These are phyloP conservation scores for Pleurotus tuber-regium DNA, from an alignment of 768 basidiomycete genomes.

Conservation along the genomic window DNA sequence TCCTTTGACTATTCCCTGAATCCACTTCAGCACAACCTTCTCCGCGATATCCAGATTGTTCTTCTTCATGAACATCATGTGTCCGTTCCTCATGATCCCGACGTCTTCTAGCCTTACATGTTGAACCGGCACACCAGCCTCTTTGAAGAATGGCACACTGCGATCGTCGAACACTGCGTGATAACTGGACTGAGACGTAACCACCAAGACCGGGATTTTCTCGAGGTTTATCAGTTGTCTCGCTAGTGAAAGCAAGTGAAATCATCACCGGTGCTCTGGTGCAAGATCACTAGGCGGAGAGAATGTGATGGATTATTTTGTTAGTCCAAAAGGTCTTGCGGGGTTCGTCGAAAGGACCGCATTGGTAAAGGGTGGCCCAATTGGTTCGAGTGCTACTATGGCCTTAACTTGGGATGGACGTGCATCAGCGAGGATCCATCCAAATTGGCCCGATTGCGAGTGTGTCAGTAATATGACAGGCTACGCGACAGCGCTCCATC, in stretches of 20 bases:
- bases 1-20: conserved; percentile 19
- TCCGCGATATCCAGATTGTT: conserved; percentile 43
- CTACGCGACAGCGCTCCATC: conserved; percentile 30
- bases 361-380: conserved; percentile 46
- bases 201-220: conserved; percentile 41
- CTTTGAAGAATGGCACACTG: conserved; percentile 39
- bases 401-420: conserved; percentile 42
- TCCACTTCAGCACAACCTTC: conserved; percentile 39
- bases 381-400: conserved; percentile 50
- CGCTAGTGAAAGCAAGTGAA: conserved; percentile 44
- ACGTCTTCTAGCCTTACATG: conserved; percentile 37
- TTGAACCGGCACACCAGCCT: conserved; percentile 44
- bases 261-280: conserved; percentile 22
- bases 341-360: conserved; percentile 33
- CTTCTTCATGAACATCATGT: conserved; percentile 57
- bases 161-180: conserved; percentile 48
- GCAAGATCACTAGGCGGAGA: conserved; percentile 38
- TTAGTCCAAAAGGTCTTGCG: conserved; percentile 44
- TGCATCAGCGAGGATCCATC: conserved; percentile 48
- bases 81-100: conserved; percentile 51
- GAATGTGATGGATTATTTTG: conserved; percentile 44
- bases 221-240: conserved; percentile 39
- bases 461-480: conserved; percentile 48
- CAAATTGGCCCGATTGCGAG: conserved; percentile 47
- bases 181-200: conserved; percentile 50